A percentile compares a stretch with the other conserved stretches of the same genome.
Evolutionary conservation across 345 rosid genomes (phyloP).

Genomic region (Ricinus communis): DNA sequence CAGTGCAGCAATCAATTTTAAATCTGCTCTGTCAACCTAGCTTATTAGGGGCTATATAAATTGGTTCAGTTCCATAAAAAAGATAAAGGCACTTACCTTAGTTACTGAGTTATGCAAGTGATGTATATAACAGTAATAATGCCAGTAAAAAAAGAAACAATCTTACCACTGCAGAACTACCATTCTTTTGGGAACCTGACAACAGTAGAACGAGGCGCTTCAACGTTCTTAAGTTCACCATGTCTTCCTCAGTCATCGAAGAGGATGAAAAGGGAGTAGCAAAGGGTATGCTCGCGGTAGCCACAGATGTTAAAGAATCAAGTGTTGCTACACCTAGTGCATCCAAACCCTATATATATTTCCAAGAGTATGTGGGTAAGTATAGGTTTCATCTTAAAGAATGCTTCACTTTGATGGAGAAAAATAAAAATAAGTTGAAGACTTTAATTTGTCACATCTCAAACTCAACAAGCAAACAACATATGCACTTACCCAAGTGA

Average conservation of each 20-base stretch:
- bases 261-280: constrained; percentile 39
- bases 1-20: background rate
- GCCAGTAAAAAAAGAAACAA: background rate
- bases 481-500: background rate
- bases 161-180: constrained; percentile 42
- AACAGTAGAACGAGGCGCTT: constrained; percentile 62
- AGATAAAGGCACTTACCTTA: background rate
- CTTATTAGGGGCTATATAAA: background rate
- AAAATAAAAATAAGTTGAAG: background rate
- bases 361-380: constrained; percentile 7
- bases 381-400: background rate
- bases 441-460: background rate
- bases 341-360: constrained; percentile 71
- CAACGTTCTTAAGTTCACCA: constrained; percentile 64
- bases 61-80: background rate
- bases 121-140: background rate
- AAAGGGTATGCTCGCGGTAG: constrained; percentile 48
- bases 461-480: background rate
- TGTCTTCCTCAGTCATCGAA: constrained; percentile 72
- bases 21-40: background rate
- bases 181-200: constrained; percentile 46
- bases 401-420: background rate
- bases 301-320: constrained; percentile 57
- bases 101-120: background rate
- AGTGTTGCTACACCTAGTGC: constrained; percentile 82